A percentile compares a stretch with the other conserved stretches of the same genome.
These are phyloP conservation scores for Porphyra umbilicalis DNA, from an alignment of 31 red algal species.

Conservation along the genomic window DNA sequence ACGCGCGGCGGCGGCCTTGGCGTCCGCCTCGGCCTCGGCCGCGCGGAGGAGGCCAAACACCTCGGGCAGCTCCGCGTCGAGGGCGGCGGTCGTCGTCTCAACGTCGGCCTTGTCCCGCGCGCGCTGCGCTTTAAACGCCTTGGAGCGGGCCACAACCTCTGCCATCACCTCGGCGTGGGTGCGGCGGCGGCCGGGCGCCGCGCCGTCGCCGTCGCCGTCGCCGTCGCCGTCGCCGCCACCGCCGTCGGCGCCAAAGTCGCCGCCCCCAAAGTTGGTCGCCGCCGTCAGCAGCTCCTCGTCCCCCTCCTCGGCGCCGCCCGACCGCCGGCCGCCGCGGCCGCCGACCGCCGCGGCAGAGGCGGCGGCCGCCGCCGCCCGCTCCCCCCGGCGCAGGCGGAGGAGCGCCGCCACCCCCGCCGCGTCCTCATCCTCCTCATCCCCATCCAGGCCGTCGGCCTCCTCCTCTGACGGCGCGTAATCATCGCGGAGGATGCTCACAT, in stretches of 20 bases:
- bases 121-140: neutral
- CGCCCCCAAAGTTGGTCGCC: neutral
- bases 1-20: neutral
- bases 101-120: neutral
- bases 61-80: neutral
- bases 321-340: neutral
- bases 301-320: neutral
- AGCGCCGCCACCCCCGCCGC: neutral
- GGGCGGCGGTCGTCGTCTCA: neutral
- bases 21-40: neutral
- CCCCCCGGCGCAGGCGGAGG: neutral
- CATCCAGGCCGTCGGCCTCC: neutral
- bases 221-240: neutral
- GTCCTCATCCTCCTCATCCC: neutral
- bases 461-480: neutral
- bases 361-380: neutral
- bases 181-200: neutral
- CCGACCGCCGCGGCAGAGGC: neutral
- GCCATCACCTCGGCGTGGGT: conserved; percentile 13
- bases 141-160: neutral
- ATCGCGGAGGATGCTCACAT: neutral
- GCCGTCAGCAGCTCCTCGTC: neutral
- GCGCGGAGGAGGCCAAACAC: neutral
- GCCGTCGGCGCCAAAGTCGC: neutral
- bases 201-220: neutral